Evolutionary conservation across 345 rosid species (phyloP), one percentile per base, ranked within the genome.

Genomic region (Lumnitzera racemosa): DNA sequence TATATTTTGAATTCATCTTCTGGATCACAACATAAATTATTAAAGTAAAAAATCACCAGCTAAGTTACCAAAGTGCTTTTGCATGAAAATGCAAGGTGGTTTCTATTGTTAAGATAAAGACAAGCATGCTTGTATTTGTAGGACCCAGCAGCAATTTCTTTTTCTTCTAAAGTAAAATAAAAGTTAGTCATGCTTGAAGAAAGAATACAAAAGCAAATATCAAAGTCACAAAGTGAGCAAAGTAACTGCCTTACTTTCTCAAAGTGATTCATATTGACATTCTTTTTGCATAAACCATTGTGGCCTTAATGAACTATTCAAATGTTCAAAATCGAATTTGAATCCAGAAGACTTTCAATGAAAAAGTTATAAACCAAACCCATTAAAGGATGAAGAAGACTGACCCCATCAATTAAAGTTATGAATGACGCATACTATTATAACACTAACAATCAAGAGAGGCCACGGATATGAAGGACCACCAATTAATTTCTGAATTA

Each of bases 81-180:
- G 14, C 49, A 57, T 12, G 25, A 57, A 12, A 48, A 46, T 57
- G 15, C 46, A 48, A 41, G 43, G 43, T 36, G 6, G 43, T 36
- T 36, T 36, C 43, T 36, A 11, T 41, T 57, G 60, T 2, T 51
- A 62, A 62, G 58, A 36, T 46, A 62, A 51, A 31, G 15, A 57
- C 57, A 62, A 4, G 31, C 25, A 48, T 55, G 25, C 13, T 15
- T 24, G 43, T 36, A 5, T 3, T 6, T 13, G 47, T 13, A 62
- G 58, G 58, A 36, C 57, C 48, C 58, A 62, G 24, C 65, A 24
- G 27, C 65, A 56, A 62, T 46, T 25, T 62, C 43, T 14, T 52
- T 52, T 62, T 31, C 43, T 36, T 36, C 43, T 36, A 36, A 36
- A 36, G 43, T 5, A 36, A 36, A 5, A 36, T 36, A 9, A 36